A percentile compares a stretch with the other conserved stretches of the same genome.
Evolutionary conservation across 192 early-diverging fungal species (phyloP).

Genomic region (Chytriomyces confervae): DNA sequence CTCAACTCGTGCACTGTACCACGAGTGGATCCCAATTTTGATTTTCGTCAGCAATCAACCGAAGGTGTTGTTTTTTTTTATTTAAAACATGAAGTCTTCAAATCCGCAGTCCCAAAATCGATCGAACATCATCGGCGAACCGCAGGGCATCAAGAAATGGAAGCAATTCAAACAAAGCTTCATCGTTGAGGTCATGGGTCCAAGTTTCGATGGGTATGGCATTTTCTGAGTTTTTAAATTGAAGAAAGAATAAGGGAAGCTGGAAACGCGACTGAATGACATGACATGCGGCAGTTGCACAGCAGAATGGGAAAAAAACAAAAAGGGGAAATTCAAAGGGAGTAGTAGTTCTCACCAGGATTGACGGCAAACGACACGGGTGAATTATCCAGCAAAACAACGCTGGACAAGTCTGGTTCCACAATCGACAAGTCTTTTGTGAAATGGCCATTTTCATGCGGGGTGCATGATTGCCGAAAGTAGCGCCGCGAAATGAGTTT

Average conservation of each 20-base stretch:
- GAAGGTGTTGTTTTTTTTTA: no score
- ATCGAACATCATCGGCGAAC: constrained; percentile 85
- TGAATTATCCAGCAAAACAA: constrained; percentile 86
- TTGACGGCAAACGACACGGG: constrained; percentile 75
- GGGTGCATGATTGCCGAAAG: constrained; percentile 83
- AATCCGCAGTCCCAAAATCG: constrained; percentile 65
- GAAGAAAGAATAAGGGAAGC: constrained; percentile 9
- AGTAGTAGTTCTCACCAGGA: constrained; percentile 56
- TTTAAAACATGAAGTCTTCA: constrained; percentile 23
- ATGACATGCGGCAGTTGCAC: background rate
- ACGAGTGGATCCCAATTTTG: no score
- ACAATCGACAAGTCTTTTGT: constrained; percentile 77
- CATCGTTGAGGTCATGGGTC: constrained; percentile 79
- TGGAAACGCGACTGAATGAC: background rate
- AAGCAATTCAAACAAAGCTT: constrained; percentile 82
- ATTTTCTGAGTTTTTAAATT: constrained; percentile 68
- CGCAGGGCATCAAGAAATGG: constrained; percentile 88
- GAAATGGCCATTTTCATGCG: constrained; percentile 64
- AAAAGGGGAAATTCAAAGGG: background rate
- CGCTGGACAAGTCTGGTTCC: constrained; percentile 78
- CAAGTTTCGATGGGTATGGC: constrained; percentile 89
- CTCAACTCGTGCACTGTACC: no score
- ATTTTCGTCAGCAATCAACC: no score
- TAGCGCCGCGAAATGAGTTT: constrained; percentile 74
- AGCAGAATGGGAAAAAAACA: background rate